Base-by-base conservation (phyloP, 1,284 basidiomycete genomes). In the Wallemia ichthyophaga region DNA sequence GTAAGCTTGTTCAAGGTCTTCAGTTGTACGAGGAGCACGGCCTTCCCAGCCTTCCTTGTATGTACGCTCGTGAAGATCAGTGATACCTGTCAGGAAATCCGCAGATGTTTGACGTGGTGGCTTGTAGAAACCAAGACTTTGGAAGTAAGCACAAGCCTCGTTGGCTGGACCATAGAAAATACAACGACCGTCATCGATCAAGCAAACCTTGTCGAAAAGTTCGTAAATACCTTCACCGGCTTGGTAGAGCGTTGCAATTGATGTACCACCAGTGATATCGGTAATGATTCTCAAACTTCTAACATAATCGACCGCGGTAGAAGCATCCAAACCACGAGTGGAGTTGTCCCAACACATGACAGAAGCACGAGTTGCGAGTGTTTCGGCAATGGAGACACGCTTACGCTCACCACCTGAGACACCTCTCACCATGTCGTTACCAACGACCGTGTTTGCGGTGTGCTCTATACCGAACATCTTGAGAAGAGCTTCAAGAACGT, bases 321-420 rank as follows among this genome's bases (percentile, higher is more conserved):
- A 80, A 1, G 86, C 83, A 65, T 92, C 87, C 53, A 94, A 75
- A 61, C 88, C 85, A 56, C 84, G 76, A 1, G 83, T 85, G 0
- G 82, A 81, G 64, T 83, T 83, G 69, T 85, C 83, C 82, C 83
- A 85, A 15, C 75, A 72, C 53, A 74, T 75, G 27, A 85, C 71
- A 28, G 74, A 73, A 55, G 75, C 74, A 28, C 79, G 71, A 17
- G 76, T 73, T 0, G 78, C 76, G 56, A 85, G 68, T 11, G 76
- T 73, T 69, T 86, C 84, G 11, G 77, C 74, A 63, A 86, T 82
- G 0, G 79, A 82, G 0, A 85, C 83, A 37, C 84, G 76, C 69
- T 83, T 82, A 69, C 81, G 80, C 72, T 85, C 81, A 15, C 87
- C 86, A 21, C 85, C 86, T 25, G 79, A 81, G 1, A 88, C 77